Base-by-base conservation (phyloP, 1,284 basidiomycete species). In the Austroboletus olivaceoglutinosus region DNA sequence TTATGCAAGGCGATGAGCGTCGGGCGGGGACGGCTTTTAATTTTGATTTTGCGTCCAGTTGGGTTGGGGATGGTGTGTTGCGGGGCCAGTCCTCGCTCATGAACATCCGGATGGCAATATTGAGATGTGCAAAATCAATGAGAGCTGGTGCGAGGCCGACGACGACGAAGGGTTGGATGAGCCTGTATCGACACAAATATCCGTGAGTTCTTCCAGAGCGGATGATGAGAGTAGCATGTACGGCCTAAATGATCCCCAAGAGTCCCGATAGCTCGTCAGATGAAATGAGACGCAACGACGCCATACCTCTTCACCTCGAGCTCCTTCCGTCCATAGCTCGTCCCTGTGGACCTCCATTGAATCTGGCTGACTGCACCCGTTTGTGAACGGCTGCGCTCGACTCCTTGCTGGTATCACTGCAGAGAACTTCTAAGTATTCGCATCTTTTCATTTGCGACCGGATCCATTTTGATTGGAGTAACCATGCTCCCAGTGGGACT, bases 101-200 rank as follows among this genome's bases (percentile, higher is more conserved):
- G 45, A 89, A 74, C 18, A 89, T 74, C 2, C 85, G 77, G 57
- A 89, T 89, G 0, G 86, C 86, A 10, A 73, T 73, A 64, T 86
- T 86, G 47, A 90, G 73, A 48, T 71, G 67, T 2, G 72, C 65
- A 61, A 88, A 89, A 33, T 74, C 71, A 55, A 89, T 73, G 3
- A 72, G 59, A 0, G 70, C 56, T 2, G 83, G 83, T 1, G 84
- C 75, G 18, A 86, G 75, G 7, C 86, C 86, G 15, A 89, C 64
- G n/a, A 89, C 77, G 43, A 89, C 85, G 42, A 1, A 19, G 18
- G 31, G 15, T 43, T 31, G 8, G 39, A 5, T 4, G 30, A 5
- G n/a, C n/a, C n/a, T n/a, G n/a, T n/a, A 27, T 15, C 19, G 30
- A 18, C n/a, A 8, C 13, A 6, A 7, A 29, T 43, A 22, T 51